Percentiles rank a stretch among this genome's conserved stretches.
Conservation (phyloP, 1,284 basidiomycete species). For the Tilletia setariae region DNA sequence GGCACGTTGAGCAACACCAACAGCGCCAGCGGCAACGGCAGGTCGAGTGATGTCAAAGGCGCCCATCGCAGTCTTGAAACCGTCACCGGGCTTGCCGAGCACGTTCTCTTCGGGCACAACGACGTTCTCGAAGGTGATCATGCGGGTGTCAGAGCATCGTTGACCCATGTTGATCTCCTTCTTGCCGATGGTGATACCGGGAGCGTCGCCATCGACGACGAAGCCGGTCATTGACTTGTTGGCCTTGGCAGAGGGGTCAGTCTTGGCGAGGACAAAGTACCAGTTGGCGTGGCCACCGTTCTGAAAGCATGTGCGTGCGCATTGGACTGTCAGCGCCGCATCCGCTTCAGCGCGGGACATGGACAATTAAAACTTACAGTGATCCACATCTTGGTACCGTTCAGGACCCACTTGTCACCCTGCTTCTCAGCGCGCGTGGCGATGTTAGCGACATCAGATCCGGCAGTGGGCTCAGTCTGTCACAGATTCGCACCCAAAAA, state of each 20-base stretch:
- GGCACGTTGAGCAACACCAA: constrained; percentile 61
- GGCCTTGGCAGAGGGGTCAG: constrained; percentile 57
- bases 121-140: constrained; percentile 62
- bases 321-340: neutral
- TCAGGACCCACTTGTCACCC: constrained; percentile 58
- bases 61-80: constrained; percentile 61
- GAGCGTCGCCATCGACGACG: constrained; percentile 60
- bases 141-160: constrained; percentile 61
- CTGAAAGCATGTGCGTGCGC: neutral
- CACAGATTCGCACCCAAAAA: neutral
- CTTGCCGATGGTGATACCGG: constrained; percentile 59
- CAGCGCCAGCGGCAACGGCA: constrained; percentile 60
- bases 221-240: constrained; percentile 61
- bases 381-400: constrained; percentile 61
- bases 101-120: constrained; percentile 59
- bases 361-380: constrained; percentile 21
- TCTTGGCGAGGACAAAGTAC: constrained; percentile 62
- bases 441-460: constrained; percentile 60
- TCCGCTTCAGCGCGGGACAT: neutral
- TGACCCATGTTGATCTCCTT: constrained; percentile 65
- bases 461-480: constrained; percentile 60
- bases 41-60: constrained; percentile 61
- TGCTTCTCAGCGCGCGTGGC: constrained; percentile 58
- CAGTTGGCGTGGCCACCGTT: constrained; percentile 61
- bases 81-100: constrained; percentile 60